Conservation (phyloP, 768 basidiomycete genomes). For the Boletus tylopilopsis region DNA sequence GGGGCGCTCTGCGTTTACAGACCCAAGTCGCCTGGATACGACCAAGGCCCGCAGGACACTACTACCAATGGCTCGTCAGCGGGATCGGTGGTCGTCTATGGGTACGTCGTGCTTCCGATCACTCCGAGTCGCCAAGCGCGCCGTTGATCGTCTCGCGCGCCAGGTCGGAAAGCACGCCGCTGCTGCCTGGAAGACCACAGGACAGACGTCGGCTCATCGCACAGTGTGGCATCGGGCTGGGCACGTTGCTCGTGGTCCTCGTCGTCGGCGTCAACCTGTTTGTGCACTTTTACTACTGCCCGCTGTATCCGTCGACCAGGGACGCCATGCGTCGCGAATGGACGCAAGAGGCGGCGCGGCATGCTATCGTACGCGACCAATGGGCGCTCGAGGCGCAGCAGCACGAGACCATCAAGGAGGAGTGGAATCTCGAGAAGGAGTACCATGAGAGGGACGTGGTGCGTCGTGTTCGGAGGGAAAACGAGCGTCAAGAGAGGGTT, state of each 20-base stretch:
- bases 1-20: no score
- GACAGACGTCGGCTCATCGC: background rate
- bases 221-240: background rate
- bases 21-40: no score
- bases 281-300: constrained; percentile 8
- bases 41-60: no score
- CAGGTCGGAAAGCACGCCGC: constrained; percentile 2
- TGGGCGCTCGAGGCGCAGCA: constrained; percentile 9
- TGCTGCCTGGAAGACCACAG: constrained; percentile 5
- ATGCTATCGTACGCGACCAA: background rate
- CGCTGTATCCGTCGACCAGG: constrained; percentile 11
- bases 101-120: background rate
- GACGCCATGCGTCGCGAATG: constrained; percentile 6
- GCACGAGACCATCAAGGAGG: background rate
- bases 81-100: background rate
- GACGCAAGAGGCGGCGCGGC: constrained; percentile 1
- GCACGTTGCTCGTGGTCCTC: background rate
- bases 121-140: no score
- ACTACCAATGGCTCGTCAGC: background rate
- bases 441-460: constrained; percentile 11
- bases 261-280: background rate
- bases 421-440: constrained; percentile 12
- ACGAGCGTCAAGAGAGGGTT: constrained; percentile 6
- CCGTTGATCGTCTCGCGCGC: no score
- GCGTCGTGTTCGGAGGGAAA: constrained; percentile 1